Percentiles rank a stretch among this genome's conserved stretches.
phyloP scores from a whole-genome alignment of 768 basidiomycete species.

The Termitomyces sp. region DNA sequence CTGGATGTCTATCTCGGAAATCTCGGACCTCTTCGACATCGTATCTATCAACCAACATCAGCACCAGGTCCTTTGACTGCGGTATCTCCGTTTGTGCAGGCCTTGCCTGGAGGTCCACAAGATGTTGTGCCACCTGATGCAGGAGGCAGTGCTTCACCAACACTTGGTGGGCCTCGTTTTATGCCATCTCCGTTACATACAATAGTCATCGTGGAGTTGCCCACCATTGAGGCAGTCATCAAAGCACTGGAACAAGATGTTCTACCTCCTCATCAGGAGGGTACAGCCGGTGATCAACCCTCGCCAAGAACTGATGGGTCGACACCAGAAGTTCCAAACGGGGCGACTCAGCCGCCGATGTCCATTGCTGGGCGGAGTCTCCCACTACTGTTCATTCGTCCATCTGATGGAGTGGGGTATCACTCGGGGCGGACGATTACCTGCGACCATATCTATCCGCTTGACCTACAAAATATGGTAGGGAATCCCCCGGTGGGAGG shows the following conservation, averaged over 20 bases:
- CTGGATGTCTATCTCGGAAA: conserved; percentile 88
- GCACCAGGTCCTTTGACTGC: conserved; percentile 62
- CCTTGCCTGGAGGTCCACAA: conserved; percentile 33
- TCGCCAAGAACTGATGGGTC: conserved; percentile 21
- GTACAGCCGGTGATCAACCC: conserved; percentile 31
- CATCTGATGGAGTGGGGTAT: conserved; percentile 82
- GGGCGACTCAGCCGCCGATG: conserved; percentile 29
- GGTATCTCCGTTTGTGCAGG: conserved; percentile 54
- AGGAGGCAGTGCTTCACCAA: conserved; percentile 22
- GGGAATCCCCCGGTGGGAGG: conserved; percentile 41
- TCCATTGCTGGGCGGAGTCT: conserved; percentile 66
- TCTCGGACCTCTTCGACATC: conserved; percentile 77
- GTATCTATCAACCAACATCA: conserved; percentile 65
- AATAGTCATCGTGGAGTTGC: conserved; percentile 83
- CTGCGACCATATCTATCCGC: conserved; percentile 76
- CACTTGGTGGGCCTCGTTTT: conserved; percentile 40
- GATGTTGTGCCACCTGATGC: conserved; percentile 26
- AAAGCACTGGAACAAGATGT: conserved; percentile 74
- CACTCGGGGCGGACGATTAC: conserved; percentile 82
- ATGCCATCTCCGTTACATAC: conserved; percentile 60
- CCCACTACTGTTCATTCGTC: conserved; percentile 76
- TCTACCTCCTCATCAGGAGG: conserved; percentile 36
- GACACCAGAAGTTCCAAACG: conserved; percentile 21
- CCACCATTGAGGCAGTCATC: conserved; percentile 67
- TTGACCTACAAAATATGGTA: conserved; percentile 54